phyloP scores from a whole-genome alignment of 306 rosid species.

The Castanea crenata region DNA sequence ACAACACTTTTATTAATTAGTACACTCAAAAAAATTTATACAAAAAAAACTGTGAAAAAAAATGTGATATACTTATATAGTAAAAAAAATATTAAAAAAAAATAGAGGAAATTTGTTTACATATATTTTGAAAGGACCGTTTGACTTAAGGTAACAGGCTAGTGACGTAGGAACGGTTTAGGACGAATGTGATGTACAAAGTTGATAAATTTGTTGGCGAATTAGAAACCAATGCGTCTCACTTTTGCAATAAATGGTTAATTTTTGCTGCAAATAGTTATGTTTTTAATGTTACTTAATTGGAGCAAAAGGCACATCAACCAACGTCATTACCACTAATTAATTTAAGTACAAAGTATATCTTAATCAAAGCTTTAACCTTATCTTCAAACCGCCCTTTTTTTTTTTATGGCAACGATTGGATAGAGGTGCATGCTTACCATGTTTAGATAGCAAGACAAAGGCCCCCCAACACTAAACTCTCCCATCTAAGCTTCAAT shows the following conservation, averaged over 20 bases:
- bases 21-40: no score
- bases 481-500: no score
- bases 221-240: neutral
- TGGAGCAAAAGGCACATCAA: neutral
- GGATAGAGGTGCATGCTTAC: no score
- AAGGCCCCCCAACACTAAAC: no score
- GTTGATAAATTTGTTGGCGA: neutral
- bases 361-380: neutral
- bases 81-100: no score
- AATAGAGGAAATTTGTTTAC: no score
- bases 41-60: no score
- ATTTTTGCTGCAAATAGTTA: neutral
- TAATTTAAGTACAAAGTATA: neutral
- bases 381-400: slow-evolving; percentile 1
- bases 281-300: neutral
- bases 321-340: neutral
- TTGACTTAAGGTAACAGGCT: neutral
- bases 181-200: neutral
- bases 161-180: neutral
- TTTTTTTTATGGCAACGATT: no score
- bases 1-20: no score
- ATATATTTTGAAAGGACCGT: neutral
- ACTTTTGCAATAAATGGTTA: neutral
- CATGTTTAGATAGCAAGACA: no score
- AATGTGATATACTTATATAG: no score